Conservation (phyloP, 108 stramenopile genomes). For the Pseudonitzschia multistriata region DNA sequence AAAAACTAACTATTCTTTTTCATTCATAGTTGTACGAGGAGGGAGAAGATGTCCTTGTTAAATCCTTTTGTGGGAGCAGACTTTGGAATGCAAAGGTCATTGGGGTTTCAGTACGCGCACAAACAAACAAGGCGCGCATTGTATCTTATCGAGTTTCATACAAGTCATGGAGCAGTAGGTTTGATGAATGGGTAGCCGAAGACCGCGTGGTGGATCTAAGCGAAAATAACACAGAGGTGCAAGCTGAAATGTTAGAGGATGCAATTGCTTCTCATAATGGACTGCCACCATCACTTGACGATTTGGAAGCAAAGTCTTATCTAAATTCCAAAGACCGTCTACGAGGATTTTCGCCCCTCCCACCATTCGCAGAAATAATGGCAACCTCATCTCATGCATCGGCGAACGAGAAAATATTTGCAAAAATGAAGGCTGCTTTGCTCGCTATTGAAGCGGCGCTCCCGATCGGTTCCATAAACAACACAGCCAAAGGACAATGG, state of each 20-base stretch:
- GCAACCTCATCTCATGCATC: slow-evolving; percentile 34
- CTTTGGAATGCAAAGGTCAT: slow-evolving; percentile 73
- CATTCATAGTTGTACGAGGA: slow-evolving; percentile 44
- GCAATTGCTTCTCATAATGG: slow-evolving; percentile 18
- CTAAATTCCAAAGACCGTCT: slow-evolving; percentile 56
- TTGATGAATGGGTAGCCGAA: slow-evolving; percentile 79
- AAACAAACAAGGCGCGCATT: slow-evolving; percentile 26
- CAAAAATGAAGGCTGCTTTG: slow-evolving; percentile 63
- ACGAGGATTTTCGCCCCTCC: slow-evolving; percentile 42
- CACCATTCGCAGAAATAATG: slow-evolving; percentile 56
- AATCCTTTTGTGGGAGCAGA: slow-evolving; percentile 54
- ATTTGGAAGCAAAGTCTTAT: slow-evolving; percentile 52
- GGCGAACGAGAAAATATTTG: slow-evolving; percentile 56
- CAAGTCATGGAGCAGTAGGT: slow-evolving; percentile 79
- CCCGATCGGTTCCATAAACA: slow-evolving; percentile 67
- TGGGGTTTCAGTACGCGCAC: slow-evolving; percentile 48
- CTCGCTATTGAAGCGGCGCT: slow-evolving; percentile 82
- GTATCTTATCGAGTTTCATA: slow-evolving; percentile 71
- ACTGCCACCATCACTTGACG: slow-evolving; percentile 46
- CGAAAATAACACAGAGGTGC: slow-evolving; percentile 53
- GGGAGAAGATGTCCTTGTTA: slow-evolving; percentile 74
- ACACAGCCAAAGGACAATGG: slow-evolving; percentile 58
- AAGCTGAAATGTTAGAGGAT: slow-evolving; percentile 63
- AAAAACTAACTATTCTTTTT: not conserved
- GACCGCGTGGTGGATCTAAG: slow-evolving; percentile 67